Evolutionary conservation across 768 basidiomycete genomes (phyloP).

Genomic region (Boletus reticuloceps): DNA sequence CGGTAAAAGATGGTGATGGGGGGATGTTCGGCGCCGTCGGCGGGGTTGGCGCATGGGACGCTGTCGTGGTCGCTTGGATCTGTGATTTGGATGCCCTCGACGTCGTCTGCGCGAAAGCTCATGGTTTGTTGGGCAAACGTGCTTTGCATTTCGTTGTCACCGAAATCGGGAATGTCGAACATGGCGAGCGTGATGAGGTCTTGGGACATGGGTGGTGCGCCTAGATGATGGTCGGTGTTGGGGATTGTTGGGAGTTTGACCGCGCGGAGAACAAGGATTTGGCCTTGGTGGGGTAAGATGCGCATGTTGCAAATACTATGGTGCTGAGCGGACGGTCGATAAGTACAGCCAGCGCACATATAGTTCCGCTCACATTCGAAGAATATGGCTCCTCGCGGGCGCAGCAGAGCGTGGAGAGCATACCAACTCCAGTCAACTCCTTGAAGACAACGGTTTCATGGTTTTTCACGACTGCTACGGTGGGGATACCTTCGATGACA

Average conservation of each 20-base stretch:
- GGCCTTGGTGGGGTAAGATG: slow-evolving; percentile 48
- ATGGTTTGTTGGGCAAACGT: slow-evolving; percentile 26
- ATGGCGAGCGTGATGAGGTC: slow-evolving; percentile 31
- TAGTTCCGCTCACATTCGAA: slow-evolving; percentile 19
- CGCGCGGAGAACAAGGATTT: slow-evolving; percentile 51
- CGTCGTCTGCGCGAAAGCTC: slow-evolving; percentile 32
- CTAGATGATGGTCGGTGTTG: not conserved
- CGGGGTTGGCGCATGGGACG: slow-evolving; percentile 10
- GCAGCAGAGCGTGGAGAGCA: slow-evolving; percentile 40
- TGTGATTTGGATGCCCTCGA: slow-evolving; percentile 35
- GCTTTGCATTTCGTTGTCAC: slow-evolving; percentile 26
- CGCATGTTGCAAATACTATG: slow-evolving; percentile 53
- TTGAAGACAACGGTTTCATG: slow-evolving; percentile 43
- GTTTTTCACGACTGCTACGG: slow-evolving; percentile 41
- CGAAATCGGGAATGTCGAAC: slow-evolving; percentile 31
- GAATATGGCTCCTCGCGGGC: slow-evolving; percentile 30
- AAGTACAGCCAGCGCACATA: not conserved
- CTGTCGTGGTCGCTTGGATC: slow-evolving; percentile 27
- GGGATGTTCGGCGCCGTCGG: slow-evolving; percentile 27
- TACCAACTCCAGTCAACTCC: slow-evolving; percentile 35
- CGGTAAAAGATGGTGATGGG: slow-evolving; percentile 35
- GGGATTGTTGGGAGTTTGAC: slow-evolving; percentile 23
- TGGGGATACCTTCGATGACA: slow-evolving; percentile 41
- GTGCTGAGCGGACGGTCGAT: slow-evolving; percentile 30
- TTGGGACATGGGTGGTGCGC: slow-evolving; percentile 18